Percentiles rank a stretch among this genome's conserved stretches.
phyloP scores from a whole-genome alignment of 352 stramenopile species.

The Phytophthora cactorum region DNA sequence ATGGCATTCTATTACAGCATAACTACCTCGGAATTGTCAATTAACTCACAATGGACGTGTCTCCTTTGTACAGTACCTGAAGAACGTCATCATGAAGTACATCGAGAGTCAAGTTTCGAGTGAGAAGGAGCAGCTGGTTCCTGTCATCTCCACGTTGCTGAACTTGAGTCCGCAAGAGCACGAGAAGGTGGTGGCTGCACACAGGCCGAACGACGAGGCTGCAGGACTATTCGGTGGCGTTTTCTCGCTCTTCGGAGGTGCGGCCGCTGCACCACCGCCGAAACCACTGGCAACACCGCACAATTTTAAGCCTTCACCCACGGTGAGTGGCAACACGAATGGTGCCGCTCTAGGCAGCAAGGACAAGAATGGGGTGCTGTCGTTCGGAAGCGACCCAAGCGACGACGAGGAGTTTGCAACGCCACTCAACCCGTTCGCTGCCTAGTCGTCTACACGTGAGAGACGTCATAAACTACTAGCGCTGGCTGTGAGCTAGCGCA shows the following conservation, averaged over 20 bases:
- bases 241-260: slow-evolving; percentile 73
- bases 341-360: slow-evolving; percentile 38
- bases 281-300: slow-evolving; percentile 64
- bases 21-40: neutral
- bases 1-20: neutral
- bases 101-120: slow-evolving; percentile 74
- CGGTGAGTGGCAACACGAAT: slow-evolving; percentile 26
- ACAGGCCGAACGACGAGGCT: slow-evolving; percentile 44
- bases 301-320: slow-evolving; percentile 44
- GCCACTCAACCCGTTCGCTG: slow-evolving; percentile 72
- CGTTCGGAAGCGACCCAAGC: slow-evolving; percentile 43
- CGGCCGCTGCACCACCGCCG: slow-evolving; percentile 34
- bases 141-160: slow-evolving; percentile 77
- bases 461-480: slow-evolving; percentile 28
- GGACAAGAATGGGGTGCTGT: slow-evolving; percentile 35
- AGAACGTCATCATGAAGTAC: slow-evolving; percentile 90
- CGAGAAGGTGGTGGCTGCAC: slow-evolving; percentile 56
- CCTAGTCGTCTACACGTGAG: slow-evolving; percentile 35
- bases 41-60: slow-evolving; percentile 11
- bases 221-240: slow-evolving; percentile 68
- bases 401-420: slow-evolving; percentile 59
- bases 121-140: slow-evolving; percentile 82
- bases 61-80: slow-evolving; percentile 66
- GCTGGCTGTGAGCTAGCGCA: slow-evolving; percentile 17
- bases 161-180: slow-evolving; percentile 78